A percentile compares a stretch with the other conserved stretches of the same genome.
These are phyloP conservation scores for Globisporangium emineosum DNA, from an alignment of 352 stramenopile genomes.

Conservation along the genomic window DNA sequence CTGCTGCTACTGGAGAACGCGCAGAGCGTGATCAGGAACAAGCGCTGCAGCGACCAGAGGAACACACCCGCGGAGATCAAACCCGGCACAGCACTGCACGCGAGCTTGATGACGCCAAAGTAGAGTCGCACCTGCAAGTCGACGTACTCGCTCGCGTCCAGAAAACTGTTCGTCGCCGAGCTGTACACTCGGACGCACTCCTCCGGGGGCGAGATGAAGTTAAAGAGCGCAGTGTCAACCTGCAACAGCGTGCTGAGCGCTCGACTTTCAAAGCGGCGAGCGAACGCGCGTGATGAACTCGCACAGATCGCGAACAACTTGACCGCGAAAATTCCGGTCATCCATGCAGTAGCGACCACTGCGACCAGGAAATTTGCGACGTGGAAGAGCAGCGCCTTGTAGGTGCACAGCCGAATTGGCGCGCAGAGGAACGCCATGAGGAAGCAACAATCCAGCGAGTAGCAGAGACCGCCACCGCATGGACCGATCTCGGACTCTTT, in stretches of 20 bases:
- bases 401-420: slow-evolving; percentile 52
- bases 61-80: slow-evolving; percentile 39
- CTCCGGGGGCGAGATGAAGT: slow-evolving; percentile 41
- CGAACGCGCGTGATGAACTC: slow-evolving; percentile 5
- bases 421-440: slow-evolving; percentile 49
- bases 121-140: slow-evolving; percentile 53
- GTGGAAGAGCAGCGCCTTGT: slow-evolving; percentile 61
- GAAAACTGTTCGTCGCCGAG: slow-evolving; percentile 27
- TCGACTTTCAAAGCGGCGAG: slow-evolving; percentile 23
- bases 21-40: slow-evolving; percentile 21
- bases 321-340: slow-evolving; percentile 21
- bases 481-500: slow-evolving; percentile 4
- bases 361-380: slow-evolving; percentile 45
- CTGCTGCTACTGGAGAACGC: slow-evolving; percentile 10
- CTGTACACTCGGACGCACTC: slow-evolving; percentile 56
- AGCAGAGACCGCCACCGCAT: slow-evolving; percentile 18
- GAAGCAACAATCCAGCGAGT: slow-evolving; percentile 43
- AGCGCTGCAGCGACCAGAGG: slow-evolving; percentile 42
- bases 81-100: slow-evolving; percentile 44
- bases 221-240: slow-evolving; percentile 52
- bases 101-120: slow-evolving; percentile 49
- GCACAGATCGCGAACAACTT: slow-evolving; percentile 22
- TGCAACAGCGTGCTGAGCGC: slow-evolving; percentile 36
- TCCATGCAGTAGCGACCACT: slow-evolving; percentile 25
- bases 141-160: slow-evolving; percentile 29